Evolutionary conservation across 176 grass and related monocot species (phyloP).

Genomic region (Lolium rigidum): DNA sequence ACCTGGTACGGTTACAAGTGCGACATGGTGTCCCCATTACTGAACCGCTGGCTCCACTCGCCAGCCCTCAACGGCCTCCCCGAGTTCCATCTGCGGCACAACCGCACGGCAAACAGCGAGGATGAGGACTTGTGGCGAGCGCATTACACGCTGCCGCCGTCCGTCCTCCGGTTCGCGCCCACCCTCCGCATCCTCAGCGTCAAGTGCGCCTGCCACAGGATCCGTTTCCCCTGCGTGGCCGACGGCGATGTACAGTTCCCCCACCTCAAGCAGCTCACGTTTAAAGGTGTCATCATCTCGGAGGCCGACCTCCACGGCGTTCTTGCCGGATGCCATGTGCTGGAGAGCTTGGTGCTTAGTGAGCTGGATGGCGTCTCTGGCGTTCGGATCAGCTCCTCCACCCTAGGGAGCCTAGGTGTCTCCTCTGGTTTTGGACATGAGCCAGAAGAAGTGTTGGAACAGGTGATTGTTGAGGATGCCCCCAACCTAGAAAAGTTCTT

Average conservation of each 20-base stretch:
- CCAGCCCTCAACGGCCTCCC: background rate
- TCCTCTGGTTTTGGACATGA: background rate
- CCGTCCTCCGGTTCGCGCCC: background rate
- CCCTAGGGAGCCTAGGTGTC: background rate
- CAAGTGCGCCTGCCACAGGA: background rate
- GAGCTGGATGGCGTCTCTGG: background rate
- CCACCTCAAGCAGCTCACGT: background rate
- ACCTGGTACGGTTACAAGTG: slow-evolving; percentile 1
- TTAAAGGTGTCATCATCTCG: background rate
- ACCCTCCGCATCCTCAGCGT: slow-evolving; percentile 11
- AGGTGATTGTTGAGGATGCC: slow-evolving; percentile 17
- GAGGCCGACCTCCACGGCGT: background rate
- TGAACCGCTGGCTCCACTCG: background rate
- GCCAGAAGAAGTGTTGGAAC: background rate
- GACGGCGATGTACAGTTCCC: background rate
- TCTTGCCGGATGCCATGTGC: background rate
- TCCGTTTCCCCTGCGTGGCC: background rate
- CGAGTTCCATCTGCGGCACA: background rate
- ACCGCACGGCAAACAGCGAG: background rate
- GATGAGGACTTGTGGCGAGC: background rate
- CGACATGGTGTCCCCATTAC: background rate
- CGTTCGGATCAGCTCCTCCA: slow-evolving; percentile 4
- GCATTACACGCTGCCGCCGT: background rate
- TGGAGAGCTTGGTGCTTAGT: slow-evolving; percentile 3
- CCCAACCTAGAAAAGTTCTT: background rate